Evolutionary conservation across 345 rosid species (phyloP).

Genomic region (Hypericum perforatum): DNA sequence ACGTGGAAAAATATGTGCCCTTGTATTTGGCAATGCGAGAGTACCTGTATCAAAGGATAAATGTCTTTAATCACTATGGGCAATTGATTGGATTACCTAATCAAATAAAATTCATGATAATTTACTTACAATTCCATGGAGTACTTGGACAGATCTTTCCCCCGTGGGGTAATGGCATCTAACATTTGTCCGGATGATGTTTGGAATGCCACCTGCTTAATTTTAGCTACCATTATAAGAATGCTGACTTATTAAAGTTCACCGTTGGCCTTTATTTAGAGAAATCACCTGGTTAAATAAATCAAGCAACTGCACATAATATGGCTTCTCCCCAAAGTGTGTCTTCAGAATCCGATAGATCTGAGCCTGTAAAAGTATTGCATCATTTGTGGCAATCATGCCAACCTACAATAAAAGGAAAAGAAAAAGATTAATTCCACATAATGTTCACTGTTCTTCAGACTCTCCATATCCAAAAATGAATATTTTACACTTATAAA

Average conservation of each 20-base stretch:
- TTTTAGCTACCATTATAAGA: too few relatives aligned
- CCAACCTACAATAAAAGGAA: neutral
- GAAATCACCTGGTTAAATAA: neutral
- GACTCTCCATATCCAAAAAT: too few relatives aligned
- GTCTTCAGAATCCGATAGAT: neutral
- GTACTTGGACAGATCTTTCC: neutral
- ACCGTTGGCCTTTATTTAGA: too few relatives aligned
- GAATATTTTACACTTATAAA: too few relatives aligned
- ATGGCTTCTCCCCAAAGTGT: neutral
- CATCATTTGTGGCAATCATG: constrained; percentile 5
- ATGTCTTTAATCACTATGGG: neutral
- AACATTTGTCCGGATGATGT: neutral
- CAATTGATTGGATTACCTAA: too few relatives aligned
- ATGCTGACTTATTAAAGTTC: too few relatives aligned
- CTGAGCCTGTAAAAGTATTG: neutral
- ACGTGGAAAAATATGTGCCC: neutral
- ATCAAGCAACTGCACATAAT: neutral
- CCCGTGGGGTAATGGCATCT: neutral
- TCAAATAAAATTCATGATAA: neutral
- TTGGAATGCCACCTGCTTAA: neutral
- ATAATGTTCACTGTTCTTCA: too few relatives aligned
- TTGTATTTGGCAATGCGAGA: neutral
- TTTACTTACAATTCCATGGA: neutral
- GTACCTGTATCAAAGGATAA: neutral
- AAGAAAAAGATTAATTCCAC: neutral